Evolutionary conservation across 176 grass and related monocot species (phyloP).

Genomic region (Olyra latifolia): DNA sequence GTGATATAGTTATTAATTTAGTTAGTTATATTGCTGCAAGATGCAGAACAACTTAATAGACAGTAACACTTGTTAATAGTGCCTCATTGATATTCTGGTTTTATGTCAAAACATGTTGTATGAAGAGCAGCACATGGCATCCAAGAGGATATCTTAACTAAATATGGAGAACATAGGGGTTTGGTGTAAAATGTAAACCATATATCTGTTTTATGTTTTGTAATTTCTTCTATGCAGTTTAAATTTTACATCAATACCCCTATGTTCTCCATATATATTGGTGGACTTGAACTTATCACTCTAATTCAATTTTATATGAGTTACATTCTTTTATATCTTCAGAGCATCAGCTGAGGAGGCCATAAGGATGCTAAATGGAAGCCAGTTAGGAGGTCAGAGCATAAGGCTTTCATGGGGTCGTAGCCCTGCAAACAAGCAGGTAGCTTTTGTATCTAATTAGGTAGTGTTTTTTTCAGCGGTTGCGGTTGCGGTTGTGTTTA

Average conservation of each 20-base stretch:
- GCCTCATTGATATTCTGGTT: not conserved
- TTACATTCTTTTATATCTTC: not conserved
- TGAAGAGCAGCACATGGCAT: not conserved
- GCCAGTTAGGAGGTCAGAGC: constrained; percentile 49
- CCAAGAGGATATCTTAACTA: not conserved
- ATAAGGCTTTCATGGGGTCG: constrained; percentile 65
- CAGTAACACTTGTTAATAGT: not conserved
- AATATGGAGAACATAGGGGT: not conserved
- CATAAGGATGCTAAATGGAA: constrained; percentile 43
- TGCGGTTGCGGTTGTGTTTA: too few species aligned
- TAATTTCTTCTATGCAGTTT: too few species aligned
- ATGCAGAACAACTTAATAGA: not conserved
- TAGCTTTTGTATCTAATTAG: not conserved
- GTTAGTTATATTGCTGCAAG: not conserved
- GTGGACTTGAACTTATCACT: not conserved
- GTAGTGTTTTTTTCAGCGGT: too few species aligned
- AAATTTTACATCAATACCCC: too few species aligned
- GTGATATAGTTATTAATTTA: not conserved
- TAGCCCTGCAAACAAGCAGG: constrained; percentile 57
- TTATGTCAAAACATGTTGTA: not conserved
- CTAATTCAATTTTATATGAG: constrained; percentile 1
- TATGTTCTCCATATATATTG: too few species aligned
- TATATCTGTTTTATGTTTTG: too few species aligned
- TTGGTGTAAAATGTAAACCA: not conserved
- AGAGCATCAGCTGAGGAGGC: constrained; percentile 54